phyloP scores from a whole-genome alignment of 768 basidiomycete genomes.

The Gymnopilus junonius region DNA sequence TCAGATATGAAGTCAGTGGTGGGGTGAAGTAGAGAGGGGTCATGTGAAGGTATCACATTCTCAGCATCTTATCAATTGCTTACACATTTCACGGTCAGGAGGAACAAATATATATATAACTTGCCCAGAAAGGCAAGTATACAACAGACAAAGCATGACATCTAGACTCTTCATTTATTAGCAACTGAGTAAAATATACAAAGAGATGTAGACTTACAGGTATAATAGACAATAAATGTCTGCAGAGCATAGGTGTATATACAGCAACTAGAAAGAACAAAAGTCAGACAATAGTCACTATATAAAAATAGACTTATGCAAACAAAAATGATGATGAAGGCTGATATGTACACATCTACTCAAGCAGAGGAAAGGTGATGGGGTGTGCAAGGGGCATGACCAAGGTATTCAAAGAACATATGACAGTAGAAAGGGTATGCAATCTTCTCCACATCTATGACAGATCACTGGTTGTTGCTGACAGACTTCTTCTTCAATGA shows the following conservation, averaged over 20 bases:
- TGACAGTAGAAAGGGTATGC: no score
- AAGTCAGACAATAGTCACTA: no score
- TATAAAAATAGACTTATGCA: no score
- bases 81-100: background rate
- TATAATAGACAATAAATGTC: background rate
- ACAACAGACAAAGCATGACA: background rate
- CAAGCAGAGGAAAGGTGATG: no score
- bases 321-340: no score
- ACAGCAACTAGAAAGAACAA: background rate
- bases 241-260: background rate
- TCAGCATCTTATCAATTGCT: background rate
- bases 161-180: background rate
- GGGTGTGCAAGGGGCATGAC: no score
- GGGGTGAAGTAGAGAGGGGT: background rate
- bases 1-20: background rate
- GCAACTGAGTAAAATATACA: background rate
- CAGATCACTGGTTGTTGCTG: no score
- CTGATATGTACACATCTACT: no score
- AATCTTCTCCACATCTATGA: no score
- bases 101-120: no score
- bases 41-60: background rate
- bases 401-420: no score
- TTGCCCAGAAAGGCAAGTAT: background rate
- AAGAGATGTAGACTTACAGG: background rate
- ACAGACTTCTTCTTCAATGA: no score